Base-by-base conservation (phyloP, 352 stramenopile genomes). In the Pythium aphanidermatum region DNA sequence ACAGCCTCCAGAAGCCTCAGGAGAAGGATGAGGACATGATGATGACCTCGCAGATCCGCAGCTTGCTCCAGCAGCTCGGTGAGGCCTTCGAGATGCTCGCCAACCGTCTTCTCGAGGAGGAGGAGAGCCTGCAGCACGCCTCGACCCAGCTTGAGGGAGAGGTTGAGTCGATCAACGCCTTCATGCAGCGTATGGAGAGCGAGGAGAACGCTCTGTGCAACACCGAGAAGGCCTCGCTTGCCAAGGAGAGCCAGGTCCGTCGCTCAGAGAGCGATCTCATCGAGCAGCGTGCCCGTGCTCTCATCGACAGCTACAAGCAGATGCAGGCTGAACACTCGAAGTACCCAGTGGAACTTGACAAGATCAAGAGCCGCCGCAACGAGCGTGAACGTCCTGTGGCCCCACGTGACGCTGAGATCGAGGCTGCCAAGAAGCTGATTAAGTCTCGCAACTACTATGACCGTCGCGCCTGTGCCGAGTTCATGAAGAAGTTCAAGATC, bases 1-100 rank as follows among this genome's bases (percentile, higher is more conserved):
- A 93, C 68, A 83, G 64, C 38, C 60, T 87, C 11, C 66, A 70
- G 10, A 92, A 90, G 66, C 38, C 74, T 16, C 82, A 93, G 60
- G 82, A 92, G 64, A 92, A 93, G 73, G 82, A 93, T 39, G 79
- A 93, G 60, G 82, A 93, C 60, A 92, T 93, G 82, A 93, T 93
- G 82, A 93, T 93, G 82, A 93, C 82, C 34, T 90, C 76, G 28
- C 82, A 93, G 62, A 93, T 93, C 60, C 82, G 82, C 41, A 86
- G 77, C 21, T 53, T 93, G 40, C 62, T 93, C 24, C 79, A 89
- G 59, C 82, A 93, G 61, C 63, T 93, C 40, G 79, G 79, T 28
- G 82, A 93, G 42, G 79, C 82, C 4, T 93, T 93, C 36, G 82
- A 93, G 62, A 92, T 93, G 82, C 71, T 92, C 33, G 75, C 82